These are phyloP conservation scores for Cylindricascospora bacillispora DNA, from an alignment of 1,139 yeast genomes.

Conservation along the genomic window DNA sequence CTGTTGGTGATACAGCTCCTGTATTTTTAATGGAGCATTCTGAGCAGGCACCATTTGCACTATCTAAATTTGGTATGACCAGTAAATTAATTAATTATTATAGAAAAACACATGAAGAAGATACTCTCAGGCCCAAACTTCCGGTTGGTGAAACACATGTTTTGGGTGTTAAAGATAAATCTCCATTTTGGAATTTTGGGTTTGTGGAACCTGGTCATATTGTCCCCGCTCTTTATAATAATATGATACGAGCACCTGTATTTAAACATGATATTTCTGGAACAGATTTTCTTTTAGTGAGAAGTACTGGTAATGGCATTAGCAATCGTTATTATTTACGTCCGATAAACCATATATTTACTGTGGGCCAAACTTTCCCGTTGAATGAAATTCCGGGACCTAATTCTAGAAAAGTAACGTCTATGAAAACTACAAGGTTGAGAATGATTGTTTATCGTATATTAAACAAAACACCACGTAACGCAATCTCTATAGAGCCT, in stretches of 20 bases:
- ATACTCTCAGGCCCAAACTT: slow-evolving; percentile 74
- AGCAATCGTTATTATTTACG: slow-evolving; percentile 48
- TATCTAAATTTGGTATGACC: slow-evolving; percentile 93
- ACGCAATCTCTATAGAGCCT: slow-evolving; percentile 74
- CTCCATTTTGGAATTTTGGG: slow-evolving; percentile 98
- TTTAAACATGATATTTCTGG: slow-evolving; percentile 68
- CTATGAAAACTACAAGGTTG: slow-evolving; percentile 79
- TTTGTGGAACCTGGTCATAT: slow-evolving; percentile 89
- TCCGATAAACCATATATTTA: slow-evolving; percentile 57
- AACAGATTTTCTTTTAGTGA: slow-evolving; percentile 73
- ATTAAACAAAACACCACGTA: slow-evolving; percentile 61
- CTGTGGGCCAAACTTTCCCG: slow-evolving; percentile 89
- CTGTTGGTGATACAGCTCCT: slow-evolving; percentile 72
- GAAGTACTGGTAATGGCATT: slow-evolving; percentile 69
- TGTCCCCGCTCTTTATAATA: slow-evolving; percentile 87
- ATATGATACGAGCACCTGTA: slow-evolving; percentile 85
- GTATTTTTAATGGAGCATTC: slow-evolving; percentile 76
- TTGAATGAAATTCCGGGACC: slow-evolving; percentile 96
- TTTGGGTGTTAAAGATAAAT: slow-evolving; percentile 84
- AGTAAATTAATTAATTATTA: slow-evolving; percentile 87
- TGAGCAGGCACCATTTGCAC: slow-evolving; percentile 75
- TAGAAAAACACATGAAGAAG: slow-evolving; percentile 72
- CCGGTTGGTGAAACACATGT: slow-evolving; percentile 93
- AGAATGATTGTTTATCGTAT: slow-evolving; percentile 91
- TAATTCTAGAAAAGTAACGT: slow-evolving; percentile 89